Evolutionary conservation across 2,329 filamentous ascomycete genomes (phyloP), one percentile per base, ranked within the genome.

Genomic region (Pseudogymnoascus sp.): DNA sequence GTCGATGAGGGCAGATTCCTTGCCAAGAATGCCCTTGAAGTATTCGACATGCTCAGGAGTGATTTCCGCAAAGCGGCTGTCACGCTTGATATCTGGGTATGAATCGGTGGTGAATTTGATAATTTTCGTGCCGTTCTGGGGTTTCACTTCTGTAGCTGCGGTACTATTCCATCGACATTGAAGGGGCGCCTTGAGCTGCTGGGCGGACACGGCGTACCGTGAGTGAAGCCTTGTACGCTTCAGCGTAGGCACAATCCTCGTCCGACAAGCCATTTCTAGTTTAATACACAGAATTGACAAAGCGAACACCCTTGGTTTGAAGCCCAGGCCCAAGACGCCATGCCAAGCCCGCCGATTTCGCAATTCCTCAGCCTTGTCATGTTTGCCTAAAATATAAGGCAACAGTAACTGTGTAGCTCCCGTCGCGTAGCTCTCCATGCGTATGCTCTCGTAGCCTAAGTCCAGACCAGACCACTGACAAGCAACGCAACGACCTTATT

Each of bases 101-200:
- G 86, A 88, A 68, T 96, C 90, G 60, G 90, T 85, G 13, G 94
- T 99, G 77, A 89, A 89, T 74, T 89, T 90, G 71, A 87, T 79
- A 13, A 75, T 69, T 66, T 79, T 78, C 9, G 70, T 66, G 10
- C 67, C 67, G 24, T 66, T 65, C 63, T 71, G 69, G 40, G 67
- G 62, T 36, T 64, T 60, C 4, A 66, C 68, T 62, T 70, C 68
- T 60, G 33, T 64, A 17, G 66, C 66, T 59, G 71, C 70, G 21
- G 67, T 69, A 24, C 44, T 70, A 26, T 54, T 26, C 47, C 47
- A 33, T 17, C 47, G 47, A 1, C 29, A 54, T 54, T 54, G 47
- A 8, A 54, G 47, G 47, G 47, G 47, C 17, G 68, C 67, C 26
- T 69, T 72, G 17, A 44, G 39, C 13, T 33, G 35, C 13, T 41